phyloP scores from a whole-genome alignment of 2,329 filamentous ascomycete genomes.

The Cladophialophora chaetospira region DNA sequence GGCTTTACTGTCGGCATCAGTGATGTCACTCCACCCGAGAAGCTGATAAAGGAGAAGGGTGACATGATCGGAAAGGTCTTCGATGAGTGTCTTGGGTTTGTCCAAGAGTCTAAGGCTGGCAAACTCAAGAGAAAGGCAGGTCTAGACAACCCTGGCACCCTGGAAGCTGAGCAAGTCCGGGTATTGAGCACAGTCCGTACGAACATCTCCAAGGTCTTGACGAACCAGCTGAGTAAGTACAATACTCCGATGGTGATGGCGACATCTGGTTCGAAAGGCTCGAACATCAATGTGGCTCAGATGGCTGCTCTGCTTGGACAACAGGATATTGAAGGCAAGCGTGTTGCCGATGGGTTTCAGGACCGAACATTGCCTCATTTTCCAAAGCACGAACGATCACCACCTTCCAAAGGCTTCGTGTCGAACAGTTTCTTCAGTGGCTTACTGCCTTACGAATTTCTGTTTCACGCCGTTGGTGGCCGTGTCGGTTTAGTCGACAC shows the following conservation, averaged over 20 bases:
- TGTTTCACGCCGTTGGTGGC: constrained; percentile 97
- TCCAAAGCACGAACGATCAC: constrained; percentile 85
- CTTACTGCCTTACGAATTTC: constrained; percentile 84
- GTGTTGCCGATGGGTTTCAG: constrained; percentile 94
- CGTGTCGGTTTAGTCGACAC: constrained; percentile 99
- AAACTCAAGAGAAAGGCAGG: constrained; percentile 84
- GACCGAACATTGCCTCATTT: constrained; percentile 94
- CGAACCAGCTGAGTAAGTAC: constrained; percentile 82
- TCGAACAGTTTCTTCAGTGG: constrained; percentile 96
- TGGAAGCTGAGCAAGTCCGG: constrained; percentile 86
- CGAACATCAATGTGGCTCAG: constrained; percentile 96
- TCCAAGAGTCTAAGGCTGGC: constrained; percentile 74
- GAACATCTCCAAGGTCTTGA: constrained; percentile 86
- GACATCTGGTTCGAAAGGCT: constrained; percentile 94
- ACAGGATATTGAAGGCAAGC: constrained; percentile 92
- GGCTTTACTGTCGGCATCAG: constrained; percentile 96
- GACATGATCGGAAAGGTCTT: constrained; percentile 75
- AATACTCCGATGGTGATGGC: constrained; percentile 97
- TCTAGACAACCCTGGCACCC: constrained; percentile 64
- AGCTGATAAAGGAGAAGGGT: constrained; percentile 72
- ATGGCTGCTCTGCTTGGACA: constrained; percentile 98
- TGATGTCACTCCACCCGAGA: constrained; percentile 82
- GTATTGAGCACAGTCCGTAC: constrained; percentile 90
- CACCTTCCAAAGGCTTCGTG: constrained; percentile 96
- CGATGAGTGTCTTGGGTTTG: constrained; percentile 58